Base-by-base conservation (phyloP, 352 stramenopile species). In the Pythium chondricola region DNA sequence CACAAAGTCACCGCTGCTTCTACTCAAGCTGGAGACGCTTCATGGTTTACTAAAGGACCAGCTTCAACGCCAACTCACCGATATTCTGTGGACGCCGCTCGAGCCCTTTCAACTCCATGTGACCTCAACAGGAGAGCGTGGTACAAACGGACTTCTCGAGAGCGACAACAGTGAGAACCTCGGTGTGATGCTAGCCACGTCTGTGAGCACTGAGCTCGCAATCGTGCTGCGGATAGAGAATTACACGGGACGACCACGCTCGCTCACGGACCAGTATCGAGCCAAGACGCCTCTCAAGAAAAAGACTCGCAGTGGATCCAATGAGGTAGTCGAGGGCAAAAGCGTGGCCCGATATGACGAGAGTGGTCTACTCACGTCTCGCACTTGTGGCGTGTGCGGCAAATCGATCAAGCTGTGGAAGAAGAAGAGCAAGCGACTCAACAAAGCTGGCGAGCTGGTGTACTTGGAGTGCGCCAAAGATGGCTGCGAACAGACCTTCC, bases 21-120 rank as follows among this genome's bases (percentile, higher is more conserved):
- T 87, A 22, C 56, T 90, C 17, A 84, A 83, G 31, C 61, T 88
- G n/a, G 79, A 90, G 74, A 85, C 79, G 3, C 69, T 75, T n/a
- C 77, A 88, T 47, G 71, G 69, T 2, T 65, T 88, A 21, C 52
- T 87, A 20, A 71, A 71, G 13, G 74, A 86, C 17, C 48, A 56
- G 9, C 69, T 90, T n/a, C 48, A 58, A n/a, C 63, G 65, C 0
- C 63, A 65, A 17, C 65, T 90, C 22, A 82, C 64, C 3, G 72
- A 78, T 14, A 25, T 84, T 18, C 57, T 90, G 11, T 52, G 60
- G 51, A 74, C 64, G 14, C 60, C 74, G 13, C 58, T 87, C 13
- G 66, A 80, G 17, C 52, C 70, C 0, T 83, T 83, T 30, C 52
- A 74, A 0, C 51, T 90, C 8, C 48, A 45, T 21, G 43, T 74